phyloP scores from a whole-genome alignment of 2,329 filamentous ascomycete genomes.

The Aspergillus pseudoviridinutans region DNA sequence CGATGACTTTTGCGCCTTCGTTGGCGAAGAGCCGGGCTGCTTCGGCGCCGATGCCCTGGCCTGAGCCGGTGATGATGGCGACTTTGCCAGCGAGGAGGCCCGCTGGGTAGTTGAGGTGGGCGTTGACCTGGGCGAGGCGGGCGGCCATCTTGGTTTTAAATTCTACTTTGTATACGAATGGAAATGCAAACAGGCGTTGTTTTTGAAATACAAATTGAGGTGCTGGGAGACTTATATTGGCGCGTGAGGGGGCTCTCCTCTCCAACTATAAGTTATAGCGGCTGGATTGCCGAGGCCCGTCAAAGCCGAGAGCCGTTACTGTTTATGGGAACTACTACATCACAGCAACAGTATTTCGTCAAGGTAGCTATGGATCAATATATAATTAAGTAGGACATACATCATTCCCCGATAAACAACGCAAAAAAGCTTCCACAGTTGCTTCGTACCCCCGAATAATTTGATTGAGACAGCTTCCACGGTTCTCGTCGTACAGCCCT shows the following conservation, averaged over 20 bases:
- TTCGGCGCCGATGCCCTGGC: slow-evolving; percentile 86
- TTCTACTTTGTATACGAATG: background rate
- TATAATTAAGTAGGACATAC: slow-evolving; percentile 18
- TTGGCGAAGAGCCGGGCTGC: slow-evolving; percentile 77
- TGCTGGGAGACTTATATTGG: slow-evolving; percentile 8
- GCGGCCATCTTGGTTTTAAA: slow-evolving; percentile 35
- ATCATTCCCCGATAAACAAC: slow-evolving; percentile 22
- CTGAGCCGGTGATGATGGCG: slow-evolving; percentile 82
- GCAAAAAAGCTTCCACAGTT: slow-evolving; percentile 26
- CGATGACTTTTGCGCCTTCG: slow-evolving; percentile 78
- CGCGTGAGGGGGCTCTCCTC: background rate
- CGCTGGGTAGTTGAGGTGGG: slow-evolving; percentile 76
- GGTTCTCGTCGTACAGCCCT: slow-evolving; percentile 1
- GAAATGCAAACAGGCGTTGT: background rate
- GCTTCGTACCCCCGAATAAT: slow-evolving; percentile 28
- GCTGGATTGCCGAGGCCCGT: slow-evolving; percentile 10
- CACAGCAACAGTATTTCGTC: too few relatives aligned
- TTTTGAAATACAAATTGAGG: background rate
- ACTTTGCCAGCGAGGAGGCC: slow-evolving; percentile 75
- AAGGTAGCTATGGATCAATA: too few relatives aligned
- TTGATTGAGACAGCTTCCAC: slow-evolving; percentile 21
- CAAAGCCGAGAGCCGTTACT: slow-evolving; percentile 4
- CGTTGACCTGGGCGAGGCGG: slow-evolving; percentile 67
- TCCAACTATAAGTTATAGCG: slow-evolving; percentile 6
- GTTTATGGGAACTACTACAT: background rate